phyloP scores from a whole-genome alignment of 2,329 filamentous ascomycete species.

The Gnomoniopsis sp. region DNA sequence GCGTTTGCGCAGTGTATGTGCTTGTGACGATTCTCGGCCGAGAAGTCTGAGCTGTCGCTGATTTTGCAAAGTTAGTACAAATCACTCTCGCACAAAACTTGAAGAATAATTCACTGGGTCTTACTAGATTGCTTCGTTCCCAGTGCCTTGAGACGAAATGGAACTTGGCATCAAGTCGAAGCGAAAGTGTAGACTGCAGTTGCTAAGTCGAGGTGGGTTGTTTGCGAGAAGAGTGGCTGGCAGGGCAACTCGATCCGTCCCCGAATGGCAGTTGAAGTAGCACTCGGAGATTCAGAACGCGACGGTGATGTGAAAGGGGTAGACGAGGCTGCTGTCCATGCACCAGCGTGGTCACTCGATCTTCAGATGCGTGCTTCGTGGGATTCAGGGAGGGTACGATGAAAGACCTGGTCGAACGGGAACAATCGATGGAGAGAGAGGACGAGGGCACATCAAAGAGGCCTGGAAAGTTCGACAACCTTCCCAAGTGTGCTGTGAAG shows the following conservation, averaged over 20 bases:
- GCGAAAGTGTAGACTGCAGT: not conserved
- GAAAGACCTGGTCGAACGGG: too few relatives aligned
- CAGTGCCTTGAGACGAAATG: not conserved
- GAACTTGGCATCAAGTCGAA: not conserved
- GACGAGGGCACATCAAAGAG: not conserved
- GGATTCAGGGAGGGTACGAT: too few relatives aligned
- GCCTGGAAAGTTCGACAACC: not conserved
- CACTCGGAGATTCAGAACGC: not conserved
- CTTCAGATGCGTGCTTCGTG: not conserved
- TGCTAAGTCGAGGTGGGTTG: not conserved
- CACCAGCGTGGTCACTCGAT: not conserved
- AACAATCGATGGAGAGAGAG: not conserved
- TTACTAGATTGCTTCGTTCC: slow-evolving; percentile 5
- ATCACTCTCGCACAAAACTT: too few relatives aligned
- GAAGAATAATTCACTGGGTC: not conserved
- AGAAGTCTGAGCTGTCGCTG: slow-evolving; percentile 6
- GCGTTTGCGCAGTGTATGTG: slow-evolving; percentile 10
- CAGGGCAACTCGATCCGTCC: not conserved
- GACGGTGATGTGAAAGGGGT: not conserved
- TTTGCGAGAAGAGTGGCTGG: not conserved
- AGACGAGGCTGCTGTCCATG: not conserved
- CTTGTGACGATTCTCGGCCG: slow-evolving; percentile 4
- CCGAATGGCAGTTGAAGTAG: not conserved
- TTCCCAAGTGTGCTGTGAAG: not conserved
- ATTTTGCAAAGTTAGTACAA: not conserved